Evolutionary conservation across 257 asterid species (phyloP), one percentile per base, ranked within the genome.

Genomic region (Verbascum thapsus): DNA sequence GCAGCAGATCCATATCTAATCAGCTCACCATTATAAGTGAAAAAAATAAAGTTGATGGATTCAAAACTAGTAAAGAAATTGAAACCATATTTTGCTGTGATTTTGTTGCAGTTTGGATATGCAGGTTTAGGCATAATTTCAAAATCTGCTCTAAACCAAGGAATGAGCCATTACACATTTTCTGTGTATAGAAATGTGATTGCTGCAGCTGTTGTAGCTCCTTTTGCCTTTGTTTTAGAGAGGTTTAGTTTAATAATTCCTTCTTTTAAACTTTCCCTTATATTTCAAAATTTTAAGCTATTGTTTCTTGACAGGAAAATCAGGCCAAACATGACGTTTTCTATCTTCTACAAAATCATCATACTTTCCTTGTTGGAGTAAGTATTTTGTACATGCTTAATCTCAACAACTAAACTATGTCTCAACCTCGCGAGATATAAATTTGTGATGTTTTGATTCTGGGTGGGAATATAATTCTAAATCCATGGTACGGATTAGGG

Each of bases 311-410:
- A 50, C 86, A 89, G 97, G 91, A 90, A 90, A 80, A 76, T 76
- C 64, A 81, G 97, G 86, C 91, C 97, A 41, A 76, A 40, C 54
- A 81, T 90, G 91, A 90, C 90, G 0, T n/a, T 83, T 48, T 64
- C 88, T 3, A 42, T 87, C 10, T 30, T 85, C 57, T 76, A 38
- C 72, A 87, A 85, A 82, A 83, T 90, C 51, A 3, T 74, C 42
- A 53, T 87, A 42, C 84, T 90, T 4, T 89, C 81, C 15, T 67
- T 85, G 9, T 11, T 90, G 57, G 95, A 87, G 97, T 90, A 81
- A 70, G 51, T 39, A 62, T 43, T 64, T 65, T 54, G 11, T 30
- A 13, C 0, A n/a, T n/a, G 9, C 0, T 0, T 3, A 39, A 1
- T 0, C n/a, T n/a, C n/a, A n/a, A n/a, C n/a, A n/a, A n/a, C n/a